Evolutionary conservation across 225 moss, liverwort and hornwort species (phyloP).

Genomic region (Asterella californica): DNA sequence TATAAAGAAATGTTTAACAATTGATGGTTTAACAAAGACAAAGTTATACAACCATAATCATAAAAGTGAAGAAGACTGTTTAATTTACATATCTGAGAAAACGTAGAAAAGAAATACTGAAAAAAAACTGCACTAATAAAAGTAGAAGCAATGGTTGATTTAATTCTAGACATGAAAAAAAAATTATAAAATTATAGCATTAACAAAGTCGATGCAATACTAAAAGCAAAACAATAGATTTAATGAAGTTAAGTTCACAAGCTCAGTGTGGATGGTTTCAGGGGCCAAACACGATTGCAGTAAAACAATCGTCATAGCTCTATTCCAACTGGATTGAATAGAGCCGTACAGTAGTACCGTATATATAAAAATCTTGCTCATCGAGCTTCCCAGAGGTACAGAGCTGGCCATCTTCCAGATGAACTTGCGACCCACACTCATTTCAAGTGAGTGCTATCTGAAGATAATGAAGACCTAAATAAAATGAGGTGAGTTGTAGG

Average conservation of each 20-base stretch:
- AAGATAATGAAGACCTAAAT: conserved; percentile 1
- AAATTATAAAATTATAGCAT: too few relatives aligned
- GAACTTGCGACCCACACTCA: conserved; percentile 11
- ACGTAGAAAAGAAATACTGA: too few relatives aligned
- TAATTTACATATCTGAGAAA: too few relatives aligned
- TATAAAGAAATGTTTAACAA: too few relatives aligned
- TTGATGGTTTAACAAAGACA: too few relatives aligned
- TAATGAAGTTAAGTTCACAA: conserved; percentile 3
- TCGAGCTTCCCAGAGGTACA: conserved; percentile 12
- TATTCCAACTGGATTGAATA: conserved; percentile 17
- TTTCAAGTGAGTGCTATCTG: conserved; percentile 11
- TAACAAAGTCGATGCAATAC: too few relatives aligned
- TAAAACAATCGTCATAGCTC: not conserved
- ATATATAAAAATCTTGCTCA: conserved; percentile 2
- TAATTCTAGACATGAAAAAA: too few relatives aligned
- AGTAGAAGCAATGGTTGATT: too few relatives aligned
- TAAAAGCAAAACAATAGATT: too few relatives aligned
- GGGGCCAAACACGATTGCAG: not conserved
- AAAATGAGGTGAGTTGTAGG: conserved; percentile 1
- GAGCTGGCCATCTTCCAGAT: conserved; percentile 21
- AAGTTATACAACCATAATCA: too few relatives aligned
- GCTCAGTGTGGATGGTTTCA: not conserved
- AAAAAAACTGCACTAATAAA: too few relatives aligned
- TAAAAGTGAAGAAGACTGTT: too few relatives aligned
- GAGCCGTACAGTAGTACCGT: conserved; percentile 2